These are phyloP conservation scores for Candida sp. DNA, from an alignment of 1,139 yeast genomes.

Conservation along the genomic window DNA sequence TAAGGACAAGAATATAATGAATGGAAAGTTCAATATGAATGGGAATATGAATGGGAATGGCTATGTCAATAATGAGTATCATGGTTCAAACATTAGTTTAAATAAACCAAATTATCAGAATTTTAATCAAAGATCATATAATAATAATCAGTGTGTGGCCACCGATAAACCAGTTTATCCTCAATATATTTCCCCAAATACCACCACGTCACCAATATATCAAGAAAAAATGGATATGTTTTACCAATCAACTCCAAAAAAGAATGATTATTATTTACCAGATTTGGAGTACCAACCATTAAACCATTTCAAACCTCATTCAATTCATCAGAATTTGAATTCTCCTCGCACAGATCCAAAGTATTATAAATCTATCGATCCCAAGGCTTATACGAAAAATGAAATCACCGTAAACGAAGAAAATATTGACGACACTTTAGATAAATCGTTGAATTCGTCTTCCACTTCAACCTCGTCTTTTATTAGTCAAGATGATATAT, in stretches of 20 bases:
- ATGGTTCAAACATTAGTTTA: neutral
- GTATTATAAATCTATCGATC: neutral
- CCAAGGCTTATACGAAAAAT: neutral
- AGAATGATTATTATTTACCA: neutral
- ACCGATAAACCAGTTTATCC: neutral
- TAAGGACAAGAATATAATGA: neutral
- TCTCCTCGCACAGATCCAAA: neutral
- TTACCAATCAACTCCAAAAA: neutral
- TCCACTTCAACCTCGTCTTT: neutral
- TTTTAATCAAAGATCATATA: neutral
- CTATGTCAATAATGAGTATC: neutral
- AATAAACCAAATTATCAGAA: neutral
- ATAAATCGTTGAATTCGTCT: neutral
- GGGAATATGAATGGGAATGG: neutral
- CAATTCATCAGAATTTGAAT: neutral
- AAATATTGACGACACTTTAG: neutral
- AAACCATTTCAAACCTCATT: neutral
- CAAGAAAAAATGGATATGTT: neutral
- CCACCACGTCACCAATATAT: slow-evolving; percentile 1
- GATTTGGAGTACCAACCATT: neutral
- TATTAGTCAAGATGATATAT: neutral
- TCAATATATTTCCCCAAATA: neutral
- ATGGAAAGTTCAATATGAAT: neutral
- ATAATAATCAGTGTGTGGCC: neutral
- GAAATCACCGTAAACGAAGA: neutral